phyloP scores from a whole-genome alignment of 2,329 filamentous ascomycete species.

The Verticillium klebahnii region DNA sequence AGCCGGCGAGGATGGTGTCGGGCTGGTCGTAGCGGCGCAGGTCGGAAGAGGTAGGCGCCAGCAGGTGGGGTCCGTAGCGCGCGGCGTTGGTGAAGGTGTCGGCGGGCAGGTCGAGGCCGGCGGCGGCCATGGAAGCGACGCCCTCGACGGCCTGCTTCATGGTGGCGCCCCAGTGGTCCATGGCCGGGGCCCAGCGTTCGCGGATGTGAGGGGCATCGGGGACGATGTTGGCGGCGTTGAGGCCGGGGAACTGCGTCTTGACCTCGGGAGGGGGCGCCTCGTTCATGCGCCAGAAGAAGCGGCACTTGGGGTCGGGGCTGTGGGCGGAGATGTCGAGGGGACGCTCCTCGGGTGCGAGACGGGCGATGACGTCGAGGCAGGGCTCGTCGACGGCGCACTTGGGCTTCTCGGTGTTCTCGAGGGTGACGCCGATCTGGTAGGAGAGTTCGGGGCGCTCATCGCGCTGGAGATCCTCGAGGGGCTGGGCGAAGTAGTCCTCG shows the following conservation, averaged over 20 bases:
- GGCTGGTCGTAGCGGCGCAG: conserved; percentile 45
- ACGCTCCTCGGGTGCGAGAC: conserved; percentile 49
- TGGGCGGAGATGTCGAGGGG: conserved; percentile 55
- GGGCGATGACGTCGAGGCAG: conserved; percentile 51
- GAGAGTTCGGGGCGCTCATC: conserved; percentile 55
- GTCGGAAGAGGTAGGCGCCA: conserved; percentile 57
- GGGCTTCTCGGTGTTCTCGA: conserved; percentile 60
- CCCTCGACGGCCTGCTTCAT: conserved; percentile 56
- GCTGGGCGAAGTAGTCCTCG: conserved; percentile 62
- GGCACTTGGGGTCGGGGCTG: conserved; percentile 55
- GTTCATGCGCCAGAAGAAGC: conserved; percentile 60
- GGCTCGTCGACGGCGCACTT: conserved; percentile 60
- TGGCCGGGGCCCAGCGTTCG: conserved; percentile 46
- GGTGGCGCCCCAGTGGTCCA: conserved; percentile 53
- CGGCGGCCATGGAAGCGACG: conserved; percentile 54
- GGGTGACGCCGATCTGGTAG: conserved; percentile 58
- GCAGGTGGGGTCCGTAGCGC: conserved; percentile 55
- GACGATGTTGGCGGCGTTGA: conserved; percentile 52
- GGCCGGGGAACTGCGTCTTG: conserved; percentile 44
- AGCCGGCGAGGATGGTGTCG: conserved; percentile 58
- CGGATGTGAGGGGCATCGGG: conserved; percentile 44
- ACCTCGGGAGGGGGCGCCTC: conserved; percentile 44
- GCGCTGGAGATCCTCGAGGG: conserved; percentile 34
- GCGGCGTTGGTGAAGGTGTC: conserved; percentile 51
- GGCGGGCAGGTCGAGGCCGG: conserved; percentile 49